Conservation (phyloP, 176 grass and related monocot species). For the Juncus inflexus region DNA sequence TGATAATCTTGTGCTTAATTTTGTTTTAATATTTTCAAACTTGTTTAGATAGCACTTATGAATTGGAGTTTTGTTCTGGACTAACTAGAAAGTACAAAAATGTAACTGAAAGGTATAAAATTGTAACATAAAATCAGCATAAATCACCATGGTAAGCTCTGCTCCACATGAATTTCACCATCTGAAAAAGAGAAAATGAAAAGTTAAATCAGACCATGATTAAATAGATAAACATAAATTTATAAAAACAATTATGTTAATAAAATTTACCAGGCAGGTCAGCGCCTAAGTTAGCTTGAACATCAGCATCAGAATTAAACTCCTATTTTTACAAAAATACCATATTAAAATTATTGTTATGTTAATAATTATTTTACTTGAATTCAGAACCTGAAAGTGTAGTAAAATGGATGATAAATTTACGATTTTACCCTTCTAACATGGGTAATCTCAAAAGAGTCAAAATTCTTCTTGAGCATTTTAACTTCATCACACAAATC, state of each 20-base stretch:
- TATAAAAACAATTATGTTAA: not conserved
- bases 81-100: not conserved
- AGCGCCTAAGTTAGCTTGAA: slow-evolving; percentile 31
- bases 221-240: not conserved
- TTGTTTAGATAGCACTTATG: no score
- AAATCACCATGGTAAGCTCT: not conserved
- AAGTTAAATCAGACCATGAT: not conserved
- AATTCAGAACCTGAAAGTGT: not conserved
- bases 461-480: slow-evolving; percentile 32
- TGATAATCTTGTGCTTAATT: no score
- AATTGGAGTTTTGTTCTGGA: not conserved
- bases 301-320: slow-evolving; percentile 32
- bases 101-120: no score
- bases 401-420: slow-evolving; percentile 12
- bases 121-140: no score
- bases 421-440: slow-evolving; percentile 37
- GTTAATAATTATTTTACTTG: no score
- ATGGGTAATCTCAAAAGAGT: slow-evolving; percentile 33
- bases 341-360: no score
- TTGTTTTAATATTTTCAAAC: no score
- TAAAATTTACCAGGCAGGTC: slow-evolving; percentile 30
- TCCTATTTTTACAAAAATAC: not conserved
- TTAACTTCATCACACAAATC: slow-evolving; percentile 28
- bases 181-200: slow-evolving; percentile 23
- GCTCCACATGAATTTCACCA: slow-evolving; percentile 30